Evolutionary conservation across 805 yeast genomes (phyloP).

Genomic region (Komagataella mondaviorum): DNA sequence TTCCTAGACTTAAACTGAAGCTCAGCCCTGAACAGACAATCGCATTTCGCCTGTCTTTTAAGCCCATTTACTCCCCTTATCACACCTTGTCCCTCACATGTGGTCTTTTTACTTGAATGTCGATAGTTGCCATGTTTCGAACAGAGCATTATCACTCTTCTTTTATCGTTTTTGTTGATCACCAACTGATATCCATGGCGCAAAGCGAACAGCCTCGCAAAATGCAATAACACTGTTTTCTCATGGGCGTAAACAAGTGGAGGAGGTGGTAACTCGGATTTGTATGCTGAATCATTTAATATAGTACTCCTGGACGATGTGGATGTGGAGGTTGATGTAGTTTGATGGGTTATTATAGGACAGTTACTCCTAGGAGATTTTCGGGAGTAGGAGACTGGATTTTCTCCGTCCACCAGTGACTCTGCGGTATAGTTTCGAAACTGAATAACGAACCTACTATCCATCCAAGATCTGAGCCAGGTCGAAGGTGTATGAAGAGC

Average conservation of each 20-base stretch:
- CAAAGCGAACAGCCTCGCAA: slow-evolving; percentile 11
- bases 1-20: slow-evolving; percentile 13
- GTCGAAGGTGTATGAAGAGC: not conserved
- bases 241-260: slow-evolving; percentile 11
- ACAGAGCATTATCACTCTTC: slow-evolving; percentile 12
- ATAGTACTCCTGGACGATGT: not conserved
- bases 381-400: not conserved
- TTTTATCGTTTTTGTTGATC: slow-evolving; percentile 11
- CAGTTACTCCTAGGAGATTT: not conserved
- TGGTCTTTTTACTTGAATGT: not conserved
- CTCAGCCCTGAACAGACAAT: slow-evolving; percentile 12
- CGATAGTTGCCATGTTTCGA: slow-evolving; percentile 6
- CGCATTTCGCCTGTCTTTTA: slow-evolving; percentile 3
- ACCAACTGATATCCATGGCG: slow-evolving; percentile 13
- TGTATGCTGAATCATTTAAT: not conserved
- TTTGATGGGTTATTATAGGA: not conserved
- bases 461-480: not conserved
- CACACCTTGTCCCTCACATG: slow-evolving; percentile 3
- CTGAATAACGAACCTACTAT: not conserved
- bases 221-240: slow-evolving; percentile 9
- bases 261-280: slow-evolving; percentile 5
- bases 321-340: not conserved
- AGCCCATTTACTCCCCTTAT: not conserved
- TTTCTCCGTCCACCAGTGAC: not conserved
- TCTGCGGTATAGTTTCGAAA: not conserved